Conservation (phyloP, 495 filamentous ascomycete species). For the Xylaria nigripes region DNA sequence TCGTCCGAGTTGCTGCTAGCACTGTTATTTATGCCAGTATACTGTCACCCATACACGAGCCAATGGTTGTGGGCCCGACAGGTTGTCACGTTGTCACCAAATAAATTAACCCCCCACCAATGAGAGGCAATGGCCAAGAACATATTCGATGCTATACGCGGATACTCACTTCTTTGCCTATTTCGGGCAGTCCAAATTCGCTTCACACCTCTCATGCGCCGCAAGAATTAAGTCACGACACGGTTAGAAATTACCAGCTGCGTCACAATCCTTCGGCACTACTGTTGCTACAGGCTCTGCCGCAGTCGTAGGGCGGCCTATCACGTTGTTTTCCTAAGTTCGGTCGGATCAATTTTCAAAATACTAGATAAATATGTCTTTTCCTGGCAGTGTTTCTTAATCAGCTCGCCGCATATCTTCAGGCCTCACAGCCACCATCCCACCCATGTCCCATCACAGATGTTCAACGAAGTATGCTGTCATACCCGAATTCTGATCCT, state of each 20-base stretch:
- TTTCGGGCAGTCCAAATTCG: background rate
- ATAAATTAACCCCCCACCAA: background rate
- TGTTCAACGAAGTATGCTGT: background rate
- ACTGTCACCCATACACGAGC: background rate
- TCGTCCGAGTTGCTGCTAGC: background rate
- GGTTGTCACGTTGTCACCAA: background rate
- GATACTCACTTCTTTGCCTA: background rate
- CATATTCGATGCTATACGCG: background rate
- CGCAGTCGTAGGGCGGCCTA: background rate
- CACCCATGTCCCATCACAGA: background rate
- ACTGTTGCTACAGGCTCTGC: background rate
- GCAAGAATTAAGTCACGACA: background rate
- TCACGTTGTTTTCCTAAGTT: background rate
- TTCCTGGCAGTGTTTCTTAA: background rate
- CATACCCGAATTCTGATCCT: background rate
- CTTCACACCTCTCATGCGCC: background rate
- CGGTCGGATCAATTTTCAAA: background rate
- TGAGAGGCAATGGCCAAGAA: background rate
- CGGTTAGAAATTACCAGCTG: background rate
- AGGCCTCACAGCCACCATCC: background rate
- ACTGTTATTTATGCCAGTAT: background rate
- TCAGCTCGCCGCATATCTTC: background rate
- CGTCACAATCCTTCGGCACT: background rate
- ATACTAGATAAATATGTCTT: background rate
- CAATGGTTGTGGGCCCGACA: background rate